phyloP scores from a whole-genome alignment of 495 filamentous ascomycete species.

The Daldinia concentrica region DNA sequence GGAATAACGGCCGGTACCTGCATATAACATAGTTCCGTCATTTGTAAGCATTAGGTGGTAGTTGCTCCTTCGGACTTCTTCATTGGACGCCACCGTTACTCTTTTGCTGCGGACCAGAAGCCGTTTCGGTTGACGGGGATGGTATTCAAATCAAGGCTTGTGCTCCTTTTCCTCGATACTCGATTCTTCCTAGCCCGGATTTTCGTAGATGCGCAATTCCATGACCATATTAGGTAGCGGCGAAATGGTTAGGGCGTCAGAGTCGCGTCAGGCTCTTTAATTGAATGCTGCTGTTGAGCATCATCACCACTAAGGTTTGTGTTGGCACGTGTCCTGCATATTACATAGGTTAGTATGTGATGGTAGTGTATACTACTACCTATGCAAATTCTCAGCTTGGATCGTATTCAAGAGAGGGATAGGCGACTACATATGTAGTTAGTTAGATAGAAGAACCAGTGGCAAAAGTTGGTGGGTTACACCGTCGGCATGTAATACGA shows the following conservation, averaged over 20 bases:
- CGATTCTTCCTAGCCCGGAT: not conserved
- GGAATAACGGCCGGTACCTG: constrained; percentile 46
- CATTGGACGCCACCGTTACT: constrained; percentile 30
- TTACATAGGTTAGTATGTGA: constrained; percentile 9
- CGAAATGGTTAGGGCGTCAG: constrained; percentile 5
- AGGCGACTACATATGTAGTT: constrained; percentile 8
- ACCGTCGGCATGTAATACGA: constrained; percentile 5
- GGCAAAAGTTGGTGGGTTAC: constrained; percentile 7
- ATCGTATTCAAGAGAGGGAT: constrained; percentile 30
- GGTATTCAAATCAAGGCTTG: not conserved
- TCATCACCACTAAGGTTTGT: constrained; percentile 25
- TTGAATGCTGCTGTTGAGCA: constrained; percentile 17
- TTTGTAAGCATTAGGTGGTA: constrained; percentile 18
- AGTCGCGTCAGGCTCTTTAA: constrained; percentile 23
- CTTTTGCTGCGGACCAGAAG: not conserved
- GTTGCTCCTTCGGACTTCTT: not conserved
- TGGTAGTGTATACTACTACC: not conserved
- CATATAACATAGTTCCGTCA: constrained; percentile 32
- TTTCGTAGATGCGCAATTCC: constrained; percentile 4
- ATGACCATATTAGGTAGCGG: not conserved
- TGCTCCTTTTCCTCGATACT: not conserved
- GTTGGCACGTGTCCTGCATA: constrained; percentile 33
- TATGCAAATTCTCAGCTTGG: not conserved
- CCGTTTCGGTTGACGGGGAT: not conserved
- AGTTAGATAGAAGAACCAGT: constrained; percentile 2